Percentiles rank a stretch among this genome's conserved stretches.
These are phyloP conservation scores for Wakefieldia striispora DNA, from an alignment of 768 basidiomycete genomes.

Conservation along the genomic window DNA sequence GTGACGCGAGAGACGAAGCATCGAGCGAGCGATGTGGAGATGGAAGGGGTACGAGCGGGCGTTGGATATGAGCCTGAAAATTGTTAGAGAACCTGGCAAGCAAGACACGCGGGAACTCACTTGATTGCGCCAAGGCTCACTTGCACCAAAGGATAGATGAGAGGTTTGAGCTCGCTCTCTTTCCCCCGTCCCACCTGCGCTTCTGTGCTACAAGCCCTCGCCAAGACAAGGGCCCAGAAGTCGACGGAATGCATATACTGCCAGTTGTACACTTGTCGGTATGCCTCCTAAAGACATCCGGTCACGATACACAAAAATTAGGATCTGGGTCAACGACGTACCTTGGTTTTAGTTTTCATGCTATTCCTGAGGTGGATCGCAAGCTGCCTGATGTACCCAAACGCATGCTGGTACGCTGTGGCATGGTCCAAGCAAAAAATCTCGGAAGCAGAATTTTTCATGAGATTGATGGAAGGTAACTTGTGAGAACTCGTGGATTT, in stretches of 20 bases:
- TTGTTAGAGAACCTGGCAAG: background rate
- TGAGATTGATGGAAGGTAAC: conserved; percentile 87
- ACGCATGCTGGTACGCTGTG: conserved; percentile 87
- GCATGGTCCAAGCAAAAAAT: conserved; percentile 78
- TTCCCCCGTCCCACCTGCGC: conserved; percentile 48
- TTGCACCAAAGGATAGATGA: conserved; percentile 95
- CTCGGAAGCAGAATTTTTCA: conserved; percentile 97
- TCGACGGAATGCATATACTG: conserved; percentile 95
- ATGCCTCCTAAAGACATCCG: conserved; percentile 63
- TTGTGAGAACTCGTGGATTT: conserved; percentile 86
- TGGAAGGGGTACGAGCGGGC: conserved; percentile 94
- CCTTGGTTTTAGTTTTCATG: conserved; percentile 87
- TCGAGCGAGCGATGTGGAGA: conserved; percentile 85
- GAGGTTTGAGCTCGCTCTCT: conserved; percentile 78
- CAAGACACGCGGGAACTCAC: conserved; percentile 42
- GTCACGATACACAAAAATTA: conserved; percentile 6
- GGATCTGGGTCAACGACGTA: conserved; percentile 26
- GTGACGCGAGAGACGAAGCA: conserved; percentile 81
- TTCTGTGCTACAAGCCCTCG: conserved; percentile 69
- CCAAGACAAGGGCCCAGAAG: conserved; percentile 92
- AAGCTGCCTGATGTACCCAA: conserved; percentile 92
- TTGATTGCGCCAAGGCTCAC: conserved; percentile 90
- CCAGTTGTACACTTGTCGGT: conserved; percentile 98
- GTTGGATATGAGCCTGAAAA: conserved; percentile 78
- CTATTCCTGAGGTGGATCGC: conserved; percentile 90